Conservation (phyloP, 129 eudicot species). For the Saussurea involucrata region DNA sequence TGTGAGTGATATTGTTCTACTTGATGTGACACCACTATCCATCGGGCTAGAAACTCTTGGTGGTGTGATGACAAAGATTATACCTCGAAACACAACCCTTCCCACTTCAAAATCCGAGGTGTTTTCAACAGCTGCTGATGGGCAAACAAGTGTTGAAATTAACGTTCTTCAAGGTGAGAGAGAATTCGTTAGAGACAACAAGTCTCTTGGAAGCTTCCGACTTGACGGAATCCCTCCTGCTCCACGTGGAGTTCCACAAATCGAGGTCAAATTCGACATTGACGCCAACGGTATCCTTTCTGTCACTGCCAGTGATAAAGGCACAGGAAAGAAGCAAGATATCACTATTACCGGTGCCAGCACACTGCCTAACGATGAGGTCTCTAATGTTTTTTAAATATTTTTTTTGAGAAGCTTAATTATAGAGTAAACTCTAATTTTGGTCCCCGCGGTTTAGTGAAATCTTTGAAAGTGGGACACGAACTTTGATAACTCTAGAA, state of each 20-base stretch:
- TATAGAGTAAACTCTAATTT: too few species aligned
- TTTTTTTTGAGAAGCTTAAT: neutral
- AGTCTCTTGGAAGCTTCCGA: constrained; percentile 91
- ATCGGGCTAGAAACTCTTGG: constrained; percentile 96
- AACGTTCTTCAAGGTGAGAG: constrained; percentile 97
- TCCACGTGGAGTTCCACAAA: constrained; percentile 98
- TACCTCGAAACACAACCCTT: constrained; percentile 88
- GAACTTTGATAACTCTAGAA: too few species aligned
- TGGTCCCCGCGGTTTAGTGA: too few species aligned
- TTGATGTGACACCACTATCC: constrained; percentile 93
- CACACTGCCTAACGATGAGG: constrained; percentile 96
- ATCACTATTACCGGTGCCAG: constrained; percentile 99
- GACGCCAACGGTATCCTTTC: constrained; percentile 96
- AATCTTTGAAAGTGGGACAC: too few species aligned
- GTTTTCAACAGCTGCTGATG: constrained; percentile 98
- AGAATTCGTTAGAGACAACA: constrained; percentile 96
- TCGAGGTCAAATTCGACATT: constrained; percentile 95
- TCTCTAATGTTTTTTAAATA: constrained; percentile 2
- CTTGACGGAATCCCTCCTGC: constrained; percentile 99
- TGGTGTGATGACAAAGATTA: constrained; percentile 97
- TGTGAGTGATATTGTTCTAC: constrained; percentile 94
- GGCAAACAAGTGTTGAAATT: constrained; percentile 95
- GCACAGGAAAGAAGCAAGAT: constrained; percentile 97
- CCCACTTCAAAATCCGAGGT: constrained; percentile 98
- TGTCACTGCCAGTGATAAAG: constrained; percentile 85